Evolutionary conservation across 768 basidiomycete genomes (phyloP).

Genomic region (Amanita jacksonii): DNA sequence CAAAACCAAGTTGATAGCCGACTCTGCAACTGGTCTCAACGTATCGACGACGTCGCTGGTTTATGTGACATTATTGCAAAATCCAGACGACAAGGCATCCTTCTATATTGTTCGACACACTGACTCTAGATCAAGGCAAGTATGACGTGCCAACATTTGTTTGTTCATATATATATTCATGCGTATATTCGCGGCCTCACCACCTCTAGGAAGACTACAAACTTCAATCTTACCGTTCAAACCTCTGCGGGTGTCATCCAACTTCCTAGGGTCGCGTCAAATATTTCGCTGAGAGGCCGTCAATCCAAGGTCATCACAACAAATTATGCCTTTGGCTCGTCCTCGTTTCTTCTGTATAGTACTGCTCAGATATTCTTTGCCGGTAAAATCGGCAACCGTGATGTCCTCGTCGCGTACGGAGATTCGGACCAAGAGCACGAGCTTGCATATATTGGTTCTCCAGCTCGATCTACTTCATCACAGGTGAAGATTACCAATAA

Average conservation of each 20-base stretch:
- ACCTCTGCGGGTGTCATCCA: constrained; percentile 42
- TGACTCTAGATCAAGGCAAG: constrained; percentile 59
- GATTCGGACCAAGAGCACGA: constrained; percentile 48
- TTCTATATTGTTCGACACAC: constrained; percentile 68
- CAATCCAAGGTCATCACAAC: constrained; percentile 68
- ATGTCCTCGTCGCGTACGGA: constrained; percentile 57
- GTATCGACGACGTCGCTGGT: constrained; percentile 33
- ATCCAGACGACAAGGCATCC: constrained; percentile 54
- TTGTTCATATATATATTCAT: background rate
- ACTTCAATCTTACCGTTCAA: constrained; percentile 52
- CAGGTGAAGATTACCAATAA: constrained; percentile 37
- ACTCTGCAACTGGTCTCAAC: constrained; percentile 40
- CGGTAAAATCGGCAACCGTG: constrained; percentile 47
- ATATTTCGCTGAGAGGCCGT: constrained; percentile 56
- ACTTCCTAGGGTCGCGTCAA: constrained; percentile 43
- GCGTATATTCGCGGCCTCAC: no score
- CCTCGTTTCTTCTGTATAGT: constrained; percentile 51
- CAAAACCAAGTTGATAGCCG: constrained; percentile 69
- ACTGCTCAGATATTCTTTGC: constrained; percentile 70
- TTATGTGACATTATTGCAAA: constrained; percentile 54
- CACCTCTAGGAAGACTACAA: constrained; percentile 29
- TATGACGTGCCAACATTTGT: constrained; percentile 2
- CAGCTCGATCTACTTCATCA: constrained; percentile 19
- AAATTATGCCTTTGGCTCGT: constrained; percentile 59
- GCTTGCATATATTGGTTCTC: constrained; percentile 12